phyloP scores from a whole-genome alignment of 2,329 filamentous ascomycete genomes.

The Botryotinia globosa region DNA sequence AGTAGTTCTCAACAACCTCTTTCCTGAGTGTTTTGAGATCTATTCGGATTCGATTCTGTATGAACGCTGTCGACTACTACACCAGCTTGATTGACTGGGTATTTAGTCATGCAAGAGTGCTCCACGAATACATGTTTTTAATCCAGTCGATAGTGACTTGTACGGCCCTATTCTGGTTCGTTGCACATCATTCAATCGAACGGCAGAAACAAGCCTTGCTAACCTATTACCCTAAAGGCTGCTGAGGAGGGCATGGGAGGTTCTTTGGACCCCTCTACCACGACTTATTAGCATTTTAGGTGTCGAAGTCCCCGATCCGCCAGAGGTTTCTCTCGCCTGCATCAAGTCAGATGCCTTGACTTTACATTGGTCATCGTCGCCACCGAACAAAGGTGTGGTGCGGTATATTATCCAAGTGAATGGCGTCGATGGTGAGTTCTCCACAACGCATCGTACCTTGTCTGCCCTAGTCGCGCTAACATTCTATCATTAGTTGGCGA shows the following conservation, averaged over 20 bases:
- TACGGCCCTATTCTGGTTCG: slow-evolving; percentile 37
- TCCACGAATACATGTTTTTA: slow-evolving; percentile 35
- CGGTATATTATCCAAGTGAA: slow-evolving; percentile 94
- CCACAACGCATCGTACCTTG: neutral
- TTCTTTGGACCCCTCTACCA: slow-evolving; percentile 85
- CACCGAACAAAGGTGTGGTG: slow-evolving; percentile 58
- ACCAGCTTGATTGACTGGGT: slow-evolving; percentile 36
- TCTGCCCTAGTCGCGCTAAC: slow-evolving; percentile 7
- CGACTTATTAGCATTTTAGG: slow-evolving; percentile 88
- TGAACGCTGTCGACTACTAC: slow-evolving; percentile 39
- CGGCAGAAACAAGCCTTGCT: slow-evolving; percentile 17
- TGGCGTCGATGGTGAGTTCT: slow-evolving; percentile 73
- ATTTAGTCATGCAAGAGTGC: slow-evolving; percentile 37
- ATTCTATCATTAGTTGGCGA: slow-evolving; percentile 66
- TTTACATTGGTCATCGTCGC: slow-evolving; percentile 83
- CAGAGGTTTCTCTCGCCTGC: slow-evolving; percentile 84
- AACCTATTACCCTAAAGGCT: slow-evolving; percentile 55
- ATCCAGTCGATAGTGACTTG: slow-evolving; percentile 38
- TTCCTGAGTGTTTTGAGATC: slow-evolving; percentile 20
- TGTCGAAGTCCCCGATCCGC: slow-evolving; percentile 87
- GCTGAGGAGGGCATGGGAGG: slow-evolving; percentile 80
- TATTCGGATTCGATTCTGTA: slow-evolving; percentile 29
- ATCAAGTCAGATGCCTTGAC: slow-evolving; percentile 85
- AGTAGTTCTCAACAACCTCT: slow-evolving; percentile 19
- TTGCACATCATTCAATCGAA: neutral